Conservation (phyloP, 148 eudicot species). For the Nepenthes mirabilis region DNA sequence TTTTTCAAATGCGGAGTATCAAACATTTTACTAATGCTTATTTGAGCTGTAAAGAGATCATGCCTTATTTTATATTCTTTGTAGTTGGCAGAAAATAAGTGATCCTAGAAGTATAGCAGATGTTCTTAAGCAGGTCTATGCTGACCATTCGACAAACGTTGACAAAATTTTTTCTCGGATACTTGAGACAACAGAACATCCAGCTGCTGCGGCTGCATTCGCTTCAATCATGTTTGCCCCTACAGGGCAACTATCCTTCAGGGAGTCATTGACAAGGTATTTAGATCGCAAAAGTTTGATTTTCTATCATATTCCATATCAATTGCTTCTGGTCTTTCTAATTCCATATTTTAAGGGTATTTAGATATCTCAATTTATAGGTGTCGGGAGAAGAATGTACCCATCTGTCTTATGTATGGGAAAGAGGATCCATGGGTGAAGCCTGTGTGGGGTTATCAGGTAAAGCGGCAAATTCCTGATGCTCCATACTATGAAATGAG, state of each 20-base stretch:
- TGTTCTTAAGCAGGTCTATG: constrained; percentile 82
- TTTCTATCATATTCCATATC: background rate
- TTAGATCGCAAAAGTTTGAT: background rate
- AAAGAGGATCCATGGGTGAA: constrained; percentile 98
- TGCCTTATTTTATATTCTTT: constrained; percentile 8
- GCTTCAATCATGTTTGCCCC: constrained; percentile 95
- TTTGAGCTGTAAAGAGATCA: constrained; percentile 3
- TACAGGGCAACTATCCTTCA: constrained; percentile 51
- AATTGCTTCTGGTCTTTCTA: background rate
- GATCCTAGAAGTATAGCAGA: constrained; percentile 77
- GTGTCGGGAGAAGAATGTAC: constrained; percentile 41
- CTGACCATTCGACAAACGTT: constrained; percentile 80
- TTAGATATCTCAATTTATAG: constrained; percentile 18
- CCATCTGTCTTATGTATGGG: constrained; percentile 80
- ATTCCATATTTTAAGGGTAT: constrained; percentile 6
- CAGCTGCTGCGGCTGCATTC: constrained; percentile 90
- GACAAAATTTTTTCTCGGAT: constrained; percentile 75
- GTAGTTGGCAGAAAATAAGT: constrained; percentile 88
- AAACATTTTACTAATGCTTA: background rate
- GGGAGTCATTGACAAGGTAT: constrained; percentile 65
- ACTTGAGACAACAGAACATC: constrained; percentile 71
- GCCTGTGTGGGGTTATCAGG: constrained; percentile 80
- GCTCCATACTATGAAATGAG: constrained; percentile 90
- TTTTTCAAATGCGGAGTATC: background rate
- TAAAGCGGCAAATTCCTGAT: constrained; percentile 64